These are phyloP conservation scores for Phytophthora pistaciae DNA, from an alignment of 352 stramenopile genomes.

Conservation along the genomic window DNA sequence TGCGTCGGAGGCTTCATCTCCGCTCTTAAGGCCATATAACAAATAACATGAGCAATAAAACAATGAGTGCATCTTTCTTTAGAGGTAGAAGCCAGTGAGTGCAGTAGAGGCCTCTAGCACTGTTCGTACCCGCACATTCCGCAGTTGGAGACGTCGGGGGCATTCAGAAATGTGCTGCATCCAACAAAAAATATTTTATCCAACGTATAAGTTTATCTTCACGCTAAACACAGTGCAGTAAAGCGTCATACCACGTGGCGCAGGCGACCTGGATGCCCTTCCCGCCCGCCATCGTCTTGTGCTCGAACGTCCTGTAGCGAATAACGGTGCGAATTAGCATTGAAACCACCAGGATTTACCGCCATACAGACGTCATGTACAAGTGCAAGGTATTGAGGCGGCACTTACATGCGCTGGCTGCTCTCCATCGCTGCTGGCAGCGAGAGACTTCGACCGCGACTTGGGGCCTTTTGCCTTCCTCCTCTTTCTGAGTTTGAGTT, in stretches of 20 bases:
- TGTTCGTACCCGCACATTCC: conserved; percentile 81
- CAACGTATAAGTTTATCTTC: no score
- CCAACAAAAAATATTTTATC: not conserved
- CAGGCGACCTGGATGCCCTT: conserved; percentile 69
- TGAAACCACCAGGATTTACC: not conserved
- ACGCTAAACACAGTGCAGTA: not conserved
- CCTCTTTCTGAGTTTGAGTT: conserved; percentile 16
- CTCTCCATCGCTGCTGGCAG: conserved; percentile 19
- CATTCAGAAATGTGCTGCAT: conserved; percentile 78
- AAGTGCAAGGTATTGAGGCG: not conserved
- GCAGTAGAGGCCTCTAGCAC: not conserved
- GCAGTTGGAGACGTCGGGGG: conserved; percentile 55
- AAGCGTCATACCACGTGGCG: conserved; percentile 50
- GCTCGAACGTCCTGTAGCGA: conserved; percentile 36
- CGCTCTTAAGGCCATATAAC: conserved; percentile 32
- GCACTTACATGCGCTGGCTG: conserved; percentile 23
- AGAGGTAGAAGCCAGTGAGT: not conserved
- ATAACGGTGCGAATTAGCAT: not conserved
- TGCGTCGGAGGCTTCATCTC: conserved; percentile 75
- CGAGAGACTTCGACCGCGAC: no score
- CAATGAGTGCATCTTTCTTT: not conserved
- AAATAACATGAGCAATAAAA: not conserved
- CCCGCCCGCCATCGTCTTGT: conserved; percentile 67
- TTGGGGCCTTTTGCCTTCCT: not conserved
- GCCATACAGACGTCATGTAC: not conserved